phyloP scores from a whole-genome alignment of 805 yeast species.

The Kluyveromyces nonfermentans region DNA sequence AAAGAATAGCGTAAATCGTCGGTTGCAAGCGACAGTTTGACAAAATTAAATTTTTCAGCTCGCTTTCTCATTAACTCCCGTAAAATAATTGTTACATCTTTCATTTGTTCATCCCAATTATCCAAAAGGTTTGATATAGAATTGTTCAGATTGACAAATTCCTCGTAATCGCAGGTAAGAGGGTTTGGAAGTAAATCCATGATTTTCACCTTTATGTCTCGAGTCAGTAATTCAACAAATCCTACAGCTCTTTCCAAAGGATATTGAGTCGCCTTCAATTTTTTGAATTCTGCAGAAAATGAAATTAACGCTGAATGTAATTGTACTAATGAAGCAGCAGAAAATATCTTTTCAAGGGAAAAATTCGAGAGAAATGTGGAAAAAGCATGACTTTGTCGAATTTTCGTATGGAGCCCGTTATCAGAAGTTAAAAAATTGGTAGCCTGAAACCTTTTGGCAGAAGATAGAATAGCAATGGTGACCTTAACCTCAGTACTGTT shows the following conservation, averaged over 20 bases:
- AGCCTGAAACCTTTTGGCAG: slow-evolving; percentile 72
- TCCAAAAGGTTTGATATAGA: slow-evolving; percentile 26
- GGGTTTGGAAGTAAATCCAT: slow-evolving; percentile 34
- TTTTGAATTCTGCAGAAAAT: slow-evolving; percentile 56
- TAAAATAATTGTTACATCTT: slow-evolving; percentile 54
- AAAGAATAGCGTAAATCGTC: slow-evolving; percentile 35
- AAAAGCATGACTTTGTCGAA: slow-evolving; percentile 42
- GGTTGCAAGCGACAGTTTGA: slow-evolving; percentile 45
- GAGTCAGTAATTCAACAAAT: slow-evolving; percentile 55
- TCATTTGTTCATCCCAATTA: slow-evolving; percentile 51
- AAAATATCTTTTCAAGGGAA: slow-evolving; percentile 51
- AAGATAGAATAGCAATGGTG: slow-evolving; percentile 51
- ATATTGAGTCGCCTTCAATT: slow-evolving; percentile 47
- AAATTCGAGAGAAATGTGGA: slow-evolving; percentile 59
- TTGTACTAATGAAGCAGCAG: slow-evolving; percentile 37
- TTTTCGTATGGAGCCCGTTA: slow-evolving; percentile 51
- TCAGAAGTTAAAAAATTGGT: slow-evolving; percentile 66
- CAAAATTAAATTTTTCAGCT: slow-evolving; percentile 57
- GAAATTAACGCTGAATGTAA: slow-evolving; percentile 37
- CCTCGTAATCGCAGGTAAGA: slow-evolving; percentile 34
- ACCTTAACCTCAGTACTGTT: slow-evolving; percentile 41
- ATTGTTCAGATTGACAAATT: slow-evolving; percentile 31
- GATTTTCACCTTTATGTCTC: slow-evolving; percentile 43
- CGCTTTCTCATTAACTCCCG: slow-evolving; percentile 71
- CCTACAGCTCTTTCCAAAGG: slow-evolving; percentile 57